phyloP scores from a whole-genome alignment of 345 rosid species.

The Bruguiera sexangula region DNA sequence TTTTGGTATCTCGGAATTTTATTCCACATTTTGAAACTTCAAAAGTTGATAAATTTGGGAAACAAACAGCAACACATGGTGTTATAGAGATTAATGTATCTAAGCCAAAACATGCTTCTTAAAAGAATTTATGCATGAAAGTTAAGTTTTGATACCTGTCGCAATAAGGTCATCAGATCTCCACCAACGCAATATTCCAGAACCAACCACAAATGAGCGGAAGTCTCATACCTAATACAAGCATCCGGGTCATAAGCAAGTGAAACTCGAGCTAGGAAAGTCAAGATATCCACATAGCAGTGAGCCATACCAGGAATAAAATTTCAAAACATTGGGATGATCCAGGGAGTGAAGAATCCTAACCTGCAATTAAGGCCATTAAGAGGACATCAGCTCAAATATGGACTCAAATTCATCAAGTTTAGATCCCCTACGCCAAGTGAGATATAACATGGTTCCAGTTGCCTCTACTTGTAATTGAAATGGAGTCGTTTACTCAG shows the following conservation, averaged over 20 bases:
- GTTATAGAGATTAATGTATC: no score
- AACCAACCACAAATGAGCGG: constrained; percentile 97
- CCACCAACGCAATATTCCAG: constrained; percentile 97
- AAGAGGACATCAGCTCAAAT: neutral
- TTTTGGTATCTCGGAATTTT: no score
- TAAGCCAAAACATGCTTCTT: no score
- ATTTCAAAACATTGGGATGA: constrained; percentile 75
- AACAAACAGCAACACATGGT: no score
- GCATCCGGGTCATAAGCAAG: neutral
- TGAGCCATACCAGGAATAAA: constrained; percentile 69
- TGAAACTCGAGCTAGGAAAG: constrained; percentile 1
- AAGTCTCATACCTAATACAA: constrained; percentile 78
- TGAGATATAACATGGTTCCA: no score
- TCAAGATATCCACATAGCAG: neutral
- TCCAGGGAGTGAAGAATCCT: constrained; percentile 82
- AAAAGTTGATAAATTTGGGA: neutral
- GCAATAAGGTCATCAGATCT: constrained; percentile 74
- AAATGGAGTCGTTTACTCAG: no score
- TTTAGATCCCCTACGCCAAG: no score
- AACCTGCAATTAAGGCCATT: constrained; percentile 50
- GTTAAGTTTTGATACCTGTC: constrained; percentile 54
- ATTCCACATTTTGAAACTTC: neutral
- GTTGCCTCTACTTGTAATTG: no score
- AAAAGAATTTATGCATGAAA: no score
- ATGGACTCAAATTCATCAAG: no score